Percentiles rank a stretch among this genome's conserved stretches.
Conservation (phyloP, 768 basidiomycete genomes). For the Candolleomyces eurysporus region DNA sequence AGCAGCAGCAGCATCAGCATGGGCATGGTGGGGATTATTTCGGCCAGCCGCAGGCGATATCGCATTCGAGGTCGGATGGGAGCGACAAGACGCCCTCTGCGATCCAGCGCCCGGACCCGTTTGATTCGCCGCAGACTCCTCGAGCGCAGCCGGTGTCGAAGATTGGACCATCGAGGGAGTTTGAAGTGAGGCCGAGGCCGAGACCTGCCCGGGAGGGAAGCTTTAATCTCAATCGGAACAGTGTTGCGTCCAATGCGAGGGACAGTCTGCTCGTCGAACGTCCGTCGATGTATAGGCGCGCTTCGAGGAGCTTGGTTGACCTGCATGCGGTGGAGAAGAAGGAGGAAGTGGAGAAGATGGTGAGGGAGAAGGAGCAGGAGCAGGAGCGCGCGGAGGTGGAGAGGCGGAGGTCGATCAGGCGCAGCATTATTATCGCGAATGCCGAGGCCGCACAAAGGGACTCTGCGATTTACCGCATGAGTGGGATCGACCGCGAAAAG, state of each 20-base stretch:
- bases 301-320: conserved; percentile 66
- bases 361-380: conserved; percentile 25
- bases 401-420: conserved; percentile 9
- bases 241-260: neutral
- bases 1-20: too few species aligned
- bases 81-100: neutral
- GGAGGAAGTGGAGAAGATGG: conserved; percentile 30
- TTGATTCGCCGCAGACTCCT: neutral
- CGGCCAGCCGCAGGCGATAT: neutral
- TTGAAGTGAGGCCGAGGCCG: neutral
- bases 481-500: too few species aligned
- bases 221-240: neutral
- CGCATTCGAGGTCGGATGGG: conserved; percentile 1
- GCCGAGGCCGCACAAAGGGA: neutral
- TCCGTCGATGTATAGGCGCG: conserved; percentile 54
- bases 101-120: neutral
- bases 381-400: conserved; percentile 15
- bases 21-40: too few species aligned
- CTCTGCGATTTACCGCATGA: too few species aligned
- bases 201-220: neutral
- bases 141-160: neutral
- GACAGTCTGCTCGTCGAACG: conserved; percentile 4
- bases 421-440: neutral
- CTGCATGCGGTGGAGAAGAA: conserved; percentile 34
- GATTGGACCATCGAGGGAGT: neutral